A percentile compares a stretch with the other conserved stretches of the same genome.
These are phyloP conservation scores for Mortierella sp. DNA, from an alignment of 371 early-diverging fungal genomes.

Conservation along the genomic window DNA sequence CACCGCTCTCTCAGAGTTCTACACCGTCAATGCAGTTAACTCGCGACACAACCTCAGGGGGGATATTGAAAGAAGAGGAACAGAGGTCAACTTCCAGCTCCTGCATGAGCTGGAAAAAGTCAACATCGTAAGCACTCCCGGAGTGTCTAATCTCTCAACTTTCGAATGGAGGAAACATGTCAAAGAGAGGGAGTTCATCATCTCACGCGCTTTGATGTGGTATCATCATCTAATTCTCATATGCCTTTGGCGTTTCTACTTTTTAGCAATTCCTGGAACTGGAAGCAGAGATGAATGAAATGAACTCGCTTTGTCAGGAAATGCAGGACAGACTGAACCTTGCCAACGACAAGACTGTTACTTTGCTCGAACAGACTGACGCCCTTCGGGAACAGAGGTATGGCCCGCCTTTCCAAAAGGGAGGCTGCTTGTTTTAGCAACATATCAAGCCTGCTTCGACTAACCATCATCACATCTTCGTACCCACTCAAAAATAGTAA, in stretches of 20 bases:
- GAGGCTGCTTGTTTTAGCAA: not conserved
- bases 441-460: slow-evolving; percentile 15
- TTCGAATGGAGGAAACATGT: not conserved
- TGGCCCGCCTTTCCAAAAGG: not conserved
- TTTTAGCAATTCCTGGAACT: slow-evolving; percentile 70
- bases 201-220: not conserved
- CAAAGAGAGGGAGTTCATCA: not conserved
- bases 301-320: slow-evolving; percentile 71
- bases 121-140: slow-evolving; percentile 62
- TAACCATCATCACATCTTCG: not conserved
- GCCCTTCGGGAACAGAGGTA: slow-evolving; percentile 71
- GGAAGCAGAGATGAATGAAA: slow-evolving; percentile 68
- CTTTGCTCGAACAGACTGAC: slow-evolving; percentile 77
- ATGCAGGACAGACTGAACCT: slow-evolving; percentile 73
- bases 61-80: slow-evolving; percentile 79
- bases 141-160: not conserved
- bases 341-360: slow-evolving; percentile 69
- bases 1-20: slow-evolving; percentile 78
- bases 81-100: slow-evolving; percentile 74
- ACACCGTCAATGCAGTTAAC: slow-evolving; percentile 68
- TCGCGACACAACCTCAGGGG: slow-evolving; percentile 75
- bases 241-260: slow-evolving; percentile 4
- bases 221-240: slow-evolving; percentile 3
- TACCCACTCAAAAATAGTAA: slow-evolving; percentile 47
- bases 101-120: slow-evolving; percentile 74